Conservation (phyloP, 2,329 filamentous ascomycete species). For the Dothistroma pini region DNA sequence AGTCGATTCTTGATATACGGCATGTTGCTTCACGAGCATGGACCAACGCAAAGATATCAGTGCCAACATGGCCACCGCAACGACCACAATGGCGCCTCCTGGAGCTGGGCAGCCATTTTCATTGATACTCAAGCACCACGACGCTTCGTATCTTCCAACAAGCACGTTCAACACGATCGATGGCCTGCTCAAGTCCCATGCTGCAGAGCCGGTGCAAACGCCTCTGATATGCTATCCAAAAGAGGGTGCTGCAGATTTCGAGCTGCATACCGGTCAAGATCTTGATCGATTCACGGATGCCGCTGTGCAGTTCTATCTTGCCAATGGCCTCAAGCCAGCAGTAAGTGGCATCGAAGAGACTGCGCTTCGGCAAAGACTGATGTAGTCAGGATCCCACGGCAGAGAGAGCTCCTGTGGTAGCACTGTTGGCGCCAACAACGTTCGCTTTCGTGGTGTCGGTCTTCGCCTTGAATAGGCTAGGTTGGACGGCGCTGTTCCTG, state of each 20-base stretch:
- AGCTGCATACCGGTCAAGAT: conserved; percentile 29
- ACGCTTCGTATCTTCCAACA: conserved; percentile 25
- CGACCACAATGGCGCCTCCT: conserved; percentile 8
- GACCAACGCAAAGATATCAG: not conserved
- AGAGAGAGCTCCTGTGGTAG: conserved; percentile 40
- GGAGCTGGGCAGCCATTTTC: conserved; percentile 11
- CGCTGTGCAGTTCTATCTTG: conserved; percentile 26
- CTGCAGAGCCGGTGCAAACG: conserved; percentile 26
- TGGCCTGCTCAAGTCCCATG: conserved; percentile 33
- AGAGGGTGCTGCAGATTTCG: conserved; percentile 28
- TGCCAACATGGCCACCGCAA: conserved; percentile 11
- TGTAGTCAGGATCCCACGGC: conserved; percentile 21
- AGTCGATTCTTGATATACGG: not conserved
- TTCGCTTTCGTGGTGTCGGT: conserved; percentile 54
- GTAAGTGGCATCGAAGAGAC: conserved; percentile 16
- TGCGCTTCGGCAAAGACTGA: not conserved
- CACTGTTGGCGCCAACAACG: conserved; percentile 52
- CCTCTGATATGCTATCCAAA: conserved; percentile 33
- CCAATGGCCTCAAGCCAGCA: conserved; percentile 27
- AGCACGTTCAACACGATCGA: conserved; percentile 32
- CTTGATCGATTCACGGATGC: conserved; percentile 30
- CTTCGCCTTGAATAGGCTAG: conserved; percentile 53
- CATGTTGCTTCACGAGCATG: not conserved
- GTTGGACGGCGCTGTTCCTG: conserved; percentile 53
- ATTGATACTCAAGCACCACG: conserved; percentile 18